These are phyloP conservation scores for Blastobotrys raffinosifermentans DNA, from an alignment of 1,139 yeast genomes.

Conservation along the genomic window DNA sequence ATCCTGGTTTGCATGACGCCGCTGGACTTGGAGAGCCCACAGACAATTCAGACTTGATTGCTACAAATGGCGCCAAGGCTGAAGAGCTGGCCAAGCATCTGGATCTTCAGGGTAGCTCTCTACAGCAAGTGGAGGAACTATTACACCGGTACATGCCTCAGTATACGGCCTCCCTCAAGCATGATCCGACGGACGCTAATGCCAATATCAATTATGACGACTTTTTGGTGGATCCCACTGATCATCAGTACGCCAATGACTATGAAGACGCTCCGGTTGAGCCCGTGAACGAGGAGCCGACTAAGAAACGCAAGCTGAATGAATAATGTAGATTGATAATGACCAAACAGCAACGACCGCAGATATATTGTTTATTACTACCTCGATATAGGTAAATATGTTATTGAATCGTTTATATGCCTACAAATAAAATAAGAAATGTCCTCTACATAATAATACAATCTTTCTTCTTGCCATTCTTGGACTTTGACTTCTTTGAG, in stretches of 20 bases:
- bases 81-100: not conserved
- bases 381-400: too few species aligned
- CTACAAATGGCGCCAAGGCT: too few species aligned
- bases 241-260: not conserved
- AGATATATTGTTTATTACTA: too few species aligned
- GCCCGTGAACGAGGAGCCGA: not conserved
- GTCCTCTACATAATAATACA: constrained; percentile 25
- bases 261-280: not conserved
- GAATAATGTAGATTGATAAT: too few species aligned
- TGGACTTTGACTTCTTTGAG: constrained; percentile 8
- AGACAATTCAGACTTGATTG: too few species aligned
- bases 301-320: not conserved
- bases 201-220: constrained; percentile 3
- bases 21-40: too few species aligned
- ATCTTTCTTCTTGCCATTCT: constrained; percentile 18
- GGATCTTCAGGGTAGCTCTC: not conserved
- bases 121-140: not conserved
- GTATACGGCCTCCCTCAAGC: not conserved
- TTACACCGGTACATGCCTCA: not conserved
- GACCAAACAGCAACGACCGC: too few species aligned
- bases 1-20: too few species aligned
- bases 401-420: too few species aligned
- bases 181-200: not conserved
- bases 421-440: too few species aligned
- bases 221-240: constrained; percentile 2